Base-by-base conservation (phyloP, 495 filamentous ascomycete species). In the Penicillium subrubescens region DNA sequence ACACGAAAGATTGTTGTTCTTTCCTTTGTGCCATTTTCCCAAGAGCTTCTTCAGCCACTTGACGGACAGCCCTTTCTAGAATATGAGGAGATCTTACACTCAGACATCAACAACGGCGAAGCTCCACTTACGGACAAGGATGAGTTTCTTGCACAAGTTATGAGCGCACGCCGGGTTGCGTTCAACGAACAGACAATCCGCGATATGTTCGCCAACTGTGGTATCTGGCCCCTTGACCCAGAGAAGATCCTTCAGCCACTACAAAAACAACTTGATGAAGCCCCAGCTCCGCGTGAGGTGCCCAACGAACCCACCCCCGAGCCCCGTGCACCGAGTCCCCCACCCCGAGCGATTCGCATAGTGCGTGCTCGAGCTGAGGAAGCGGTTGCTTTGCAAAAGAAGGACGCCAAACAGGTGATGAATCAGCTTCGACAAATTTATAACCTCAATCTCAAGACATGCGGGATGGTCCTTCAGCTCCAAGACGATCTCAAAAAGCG, bases 261-360 rank as follows among this genome's bases (percentile, higher is more conserved):
- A 29, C 23, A 14, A 11, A 23, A 51, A 21, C 25, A 51, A 11
- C 23, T 51, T 23, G 17, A 27, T 14, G 25, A 17, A 50, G 12
- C 8, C 21, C 41, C 15, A 15, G 41, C 31, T 33, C 31, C 31
- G 31, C 31, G 31, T 5, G 31, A 37, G 35, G 10, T 37, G 35
- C 12, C 10, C 10, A 37, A 14, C 35, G 35, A 37, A 37, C 35
- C 35, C 12, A 37, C 35, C 35, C 35, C 35, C 35, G 35, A 37
- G 35, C 35, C 35, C 35, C 35, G 35, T 37, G 35, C 35, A 39
- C 63, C 59, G 57, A 62, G 59, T 12, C 25, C 51, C 8, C 44
- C 44, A 15, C 19, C 7, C 6, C 44, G n/a, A 25, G 44, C 44
- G 44, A 48, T 50, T 50, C 46, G 46, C 21, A 25, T 50, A 7